Base-by-base conservation (phyloP, 257 asterid genomes). In the Gentiana dahurica region DNA sequence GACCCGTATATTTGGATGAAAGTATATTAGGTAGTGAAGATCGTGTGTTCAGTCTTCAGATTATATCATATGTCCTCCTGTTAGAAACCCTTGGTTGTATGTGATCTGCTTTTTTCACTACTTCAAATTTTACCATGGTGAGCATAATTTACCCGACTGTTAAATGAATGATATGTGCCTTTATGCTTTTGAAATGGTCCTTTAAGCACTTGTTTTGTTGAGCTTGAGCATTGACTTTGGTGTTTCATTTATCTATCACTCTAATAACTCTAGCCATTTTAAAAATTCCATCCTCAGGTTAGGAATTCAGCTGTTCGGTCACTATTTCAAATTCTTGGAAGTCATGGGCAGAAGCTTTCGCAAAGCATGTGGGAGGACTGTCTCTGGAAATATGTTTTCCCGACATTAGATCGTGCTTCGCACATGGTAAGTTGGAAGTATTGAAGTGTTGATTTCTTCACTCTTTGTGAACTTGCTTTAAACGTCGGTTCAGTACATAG, bases 271-370 rank as follows among this genome's bases (percentile, higher is more conserved):
- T 53, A 65, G 52, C 57, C 53, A 5, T 5, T 7, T 7, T 41
- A 10, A 41, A 41, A 57, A 55, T 69, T 65, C 49, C 50, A 13
- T 65, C 15, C 74, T 63, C 75, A 87, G 98, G 98, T 87, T 64
- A 80, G 98, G 76, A 91, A 91, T 60, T 85, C 98, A 38, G 96
- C 98, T 34, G 78, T 91, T 51, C 79, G 96, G 77, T 87, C 94
- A 77, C 94, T 91, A 65, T 91, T 87, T 75, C 98, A 91, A 83
- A 84, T 90, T 63, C 94, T 91, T 67, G 96, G 98, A 72, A 83
- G 92, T 75, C 98, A 87, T 62, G 98, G 96, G 50, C 96, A 87
- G 76, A 91, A 87, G 78, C 94, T 91, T 67, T 81, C 98, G 36
- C 67, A 65, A 74, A 79, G 80, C 55, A 85, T 88, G 93, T 91